Percentiles rank a stretch among this genome's conserved stretches.
These are phyloP conservation scores for Naganishia cerealis DNA, from an alignment of 1,284 basidiomycete genomes.

Conservation along the genomic window DNA sequence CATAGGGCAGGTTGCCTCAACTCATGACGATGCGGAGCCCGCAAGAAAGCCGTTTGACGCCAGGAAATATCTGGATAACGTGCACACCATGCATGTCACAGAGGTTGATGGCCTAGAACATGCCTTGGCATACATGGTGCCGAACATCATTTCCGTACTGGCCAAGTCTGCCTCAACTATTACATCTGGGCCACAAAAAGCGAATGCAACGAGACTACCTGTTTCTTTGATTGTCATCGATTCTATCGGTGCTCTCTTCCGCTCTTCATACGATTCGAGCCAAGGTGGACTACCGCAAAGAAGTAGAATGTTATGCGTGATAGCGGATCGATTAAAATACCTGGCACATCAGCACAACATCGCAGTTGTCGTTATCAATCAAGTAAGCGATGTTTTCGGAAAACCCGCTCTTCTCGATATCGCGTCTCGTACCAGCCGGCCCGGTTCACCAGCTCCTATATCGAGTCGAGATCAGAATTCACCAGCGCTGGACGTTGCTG, in stretches of 20 bases:
- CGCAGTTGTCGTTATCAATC: slow-evolving; percentile 79
- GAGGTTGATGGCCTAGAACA: slow-evolving; percentile 65
- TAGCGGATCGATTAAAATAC: slow-evolving; percentile 67
- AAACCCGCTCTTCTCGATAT: slow-evolving; percentile 12
- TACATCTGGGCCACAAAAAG: not conserved
- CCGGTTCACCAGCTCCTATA: slow-evolving; percentile 17
- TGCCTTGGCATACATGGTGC: slow-evolving; percentile 66
- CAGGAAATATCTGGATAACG: slow-evolving; percentile 59
- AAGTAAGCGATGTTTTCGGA: slow-evolving; percentile 72
- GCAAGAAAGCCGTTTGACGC: not conserved
- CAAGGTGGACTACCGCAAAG: slow-evolving; percentile 66
- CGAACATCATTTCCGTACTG: slow-evolving; percentile 60
- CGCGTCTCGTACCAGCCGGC: slow-evolving; percentile 12
- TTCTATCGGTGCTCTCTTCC: slow-evolving; percentile 76
- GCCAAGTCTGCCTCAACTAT: slow-evolving; percentile 34
- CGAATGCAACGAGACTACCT: slow-evolving; percentile 35
- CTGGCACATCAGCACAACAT: slow-evolving; percentile 66
- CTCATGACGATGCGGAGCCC: not conserved
- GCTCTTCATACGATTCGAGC: slow-evolving; percentile 61
- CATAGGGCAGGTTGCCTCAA: slow-evolving; percentile 36
- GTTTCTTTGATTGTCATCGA: slow-evolving; percentile 71
- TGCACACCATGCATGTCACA: slow-evolving; percentile 65
- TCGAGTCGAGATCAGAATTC: slow-evolving; percentile 9
- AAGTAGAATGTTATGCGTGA: slow-evolving; percentile 65
- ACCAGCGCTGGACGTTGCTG: slow-evolving; percentile 27